Evolutionary conservation across 257 asterid species (phyloP), one percentile per base, ranked within the genome.

Genomic region (Nicotiana knightiana): DNA sequence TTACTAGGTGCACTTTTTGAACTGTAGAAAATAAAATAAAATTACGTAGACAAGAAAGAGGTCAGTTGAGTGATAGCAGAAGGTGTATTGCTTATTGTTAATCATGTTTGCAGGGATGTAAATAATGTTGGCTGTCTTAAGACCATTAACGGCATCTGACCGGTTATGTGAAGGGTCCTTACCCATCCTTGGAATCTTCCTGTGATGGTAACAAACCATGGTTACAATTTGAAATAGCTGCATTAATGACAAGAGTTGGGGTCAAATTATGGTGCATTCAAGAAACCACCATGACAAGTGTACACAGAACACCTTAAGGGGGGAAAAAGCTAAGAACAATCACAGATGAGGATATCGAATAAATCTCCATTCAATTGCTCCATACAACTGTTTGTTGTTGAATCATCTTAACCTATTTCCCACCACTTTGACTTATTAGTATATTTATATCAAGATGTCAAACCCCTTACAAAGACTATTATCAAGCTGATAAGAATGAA

Each of bases 111-210:
- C 35, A 5, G 21, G 63, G 26, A 37, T 39, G 26, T n/a, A 10
- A 61, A 81, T 64, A 64, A 66, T 53, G 30, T 81, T 66, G 51
- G 66, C 77, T 28, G 37, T 73, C 79, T 26, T 73, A 48, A 48
- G 63, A 26, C 16, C 26, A 73, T 26, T 35, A 73, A 73, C 59
- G 77, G 37, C 63, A 82, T 75, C 70, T 26, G 61, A 77, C 30
- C 16, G 46, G 82, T 65, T 83, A 84, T 83, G 46, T 73, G 63
- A 76, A 73, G 75, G 48, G 70, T 77, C 67, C 89, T 88, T 81
- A 91, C 94, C 89, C 54, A 71, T 66, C 86, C 55, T 88, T 87
- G 65, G 86, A 79, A 53, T 76, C 88, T 59, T 79, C 87, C 64
- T 63, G 81, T 80, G 79, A 80, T 68, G 89, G 51, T 82, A 79